Conservation (phyloP, 2,329 filamentous ascomycete species). For the Trichoderma asperellum region DNA sequence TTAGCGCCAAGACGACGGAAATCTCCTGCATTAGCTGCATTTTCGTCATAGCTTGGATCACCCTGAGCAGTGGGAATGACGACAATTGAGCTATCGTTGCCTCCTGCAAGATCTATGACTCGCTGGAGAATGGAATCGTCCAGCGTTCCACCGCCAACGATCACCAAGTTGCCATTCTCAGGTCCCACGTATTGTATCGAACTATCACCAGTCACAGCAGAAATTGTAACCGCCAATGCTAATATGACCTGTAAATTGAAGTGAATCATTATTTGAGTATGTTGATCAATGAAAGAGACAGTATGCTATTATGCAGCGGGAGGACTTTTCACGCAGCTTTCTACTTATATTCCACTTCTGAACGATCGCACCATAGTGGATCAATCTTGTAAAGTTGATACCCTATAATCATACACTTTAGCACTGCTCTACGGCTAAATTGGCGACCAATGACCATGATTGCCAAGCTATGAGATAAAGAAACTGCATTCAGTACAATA, state of each 20-base stretch:
- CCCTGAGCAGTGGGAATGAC: conserved; percentile 19
- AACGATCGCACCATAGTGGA: conserved; percentile 20
- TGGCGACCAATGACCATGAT: not conserved
- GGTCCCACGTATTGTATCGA: conserved; percentile 8
- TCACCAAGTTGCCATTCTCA: conserved; percentile 20
- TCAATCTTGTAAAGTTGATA: conserved; percentile 18
- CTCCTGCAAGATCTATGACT: conserved; percentile 15
- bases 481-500: not conserved
- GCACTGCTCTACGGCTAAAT: not conserved
- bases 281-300: not conserved
- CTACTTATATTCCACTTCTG: not conserved
- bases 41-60: conserved; percentile 14
- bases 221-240: not conserved
- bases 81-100: conserved; percentile 15
- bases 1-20: conserved; percentile 13
- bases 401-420: not conserved
- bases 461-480: not conserved
- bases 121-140: conserved; percentile 14
- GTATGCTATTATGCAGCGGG: not conserved
- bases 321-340: too few species aligned
- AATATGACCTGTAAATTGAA: not conserved
- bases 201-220: not conserved
- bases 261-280: not conserved
- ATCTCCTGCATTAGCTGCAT: conserved; percentile 16
- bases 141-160: conserved; percentile 13